phyloP scores from a whole-genome alignment of 768 basidiomycete genomes.

The Russula ochroleuca region DNA sequence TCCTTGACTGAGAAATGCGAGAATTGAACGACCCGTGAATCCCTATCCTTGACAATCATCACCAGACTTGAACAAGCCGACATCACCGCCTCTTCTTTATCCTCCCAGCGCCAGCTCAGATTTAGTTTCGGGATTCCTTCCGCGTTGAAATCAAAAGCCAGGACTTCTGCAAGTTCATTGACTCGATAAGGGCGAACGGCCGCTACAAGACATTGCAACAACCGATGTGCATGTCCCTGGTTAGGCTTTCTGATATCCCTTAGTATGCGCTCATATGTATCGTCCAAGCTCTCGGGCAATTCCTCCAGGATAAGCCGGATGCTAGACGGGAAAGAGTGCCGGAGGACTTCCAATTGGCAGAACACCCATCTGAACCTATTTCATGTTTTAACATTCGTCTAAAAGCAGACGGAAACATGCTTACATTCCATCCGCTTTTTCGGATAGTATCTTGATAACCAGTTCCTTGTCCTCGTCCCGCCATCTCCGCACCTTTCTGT shows the following conservation, averaged over 20 bases:
- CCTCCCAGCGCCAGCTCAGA: not conserved
- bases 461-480: not conserved
- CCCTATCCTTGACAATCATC: not conserved
- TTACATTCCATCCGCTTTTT: slow-evolving; percentile 5
- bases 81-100: not conserved
- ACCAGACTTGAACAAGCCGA: slow-evolving; percentile 8
- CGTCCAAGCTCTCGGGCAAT: not conserved
- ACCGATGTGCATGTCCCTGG: slow-evolving; percentile 1
- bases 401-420: not conserved
- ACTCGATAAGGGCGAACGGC: slow-evolving; percentile 3
- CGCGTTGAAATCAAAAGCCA: not conserved
- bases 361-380: not conserved
- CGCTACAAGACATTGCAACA: slow-evolving; percentile 7
- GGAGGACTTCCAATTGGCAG: not conserved
- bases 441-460: not conserved
- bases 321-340: not conserved
- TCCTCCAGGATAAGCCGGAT: slow-evolving; percentile 4
- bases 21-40: slow-evolving; percentile 1
- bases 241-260: slow-evolving; percentile 4
- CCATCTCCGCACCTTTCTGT: slow-evolving; percentile 1
- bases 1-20: slow-evolving; percentile 10
- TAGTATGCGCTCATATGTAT: slow-evolving; percentile 11
- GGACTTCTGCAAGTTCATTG: not conserved
- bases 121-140: not conserved
- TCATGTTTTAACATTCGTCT: not conserved